Conservation (phyloP, 2,329 filamentous ascomycete species). For the Dothideomycetidae sp. region DNA sequence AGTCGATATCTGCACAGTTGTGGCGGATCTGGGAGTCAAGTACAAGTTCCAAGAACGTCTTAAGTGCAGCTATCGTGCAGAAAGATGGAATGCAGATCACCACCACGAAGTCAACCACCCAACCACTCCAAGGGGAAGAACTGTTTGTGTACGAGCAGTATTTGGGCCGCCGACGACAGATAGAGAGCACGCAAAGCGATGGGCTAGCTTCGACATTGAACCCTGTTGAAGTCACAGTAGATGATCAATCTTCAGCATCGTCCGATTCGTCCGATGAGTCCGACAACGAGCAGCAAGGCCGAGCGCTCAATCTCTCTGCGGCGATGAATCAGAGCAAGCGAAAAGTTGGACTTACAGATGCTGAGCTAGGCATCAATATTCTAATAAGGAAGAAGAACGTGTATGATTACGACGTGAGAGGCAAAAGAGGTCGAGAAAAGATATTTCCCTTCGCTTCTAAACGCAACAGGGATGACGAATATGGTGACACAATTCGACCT, state of each 20-base stretch:
- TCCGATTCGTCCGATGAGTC: slow-evolving; percentile 80
- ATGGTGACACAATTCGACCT: slow-evolving; percentile 81
- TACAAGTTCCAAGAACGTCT: not conserved
- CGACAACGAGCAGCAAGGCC: slow-evolving; percentile 79
- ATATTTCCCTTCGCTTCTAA: slow-evolving; percentile 81
- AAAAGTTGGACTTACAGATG: slow-evolving; percentile 74
- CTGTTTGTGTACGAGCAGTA: slow-evolving; percentile 79
- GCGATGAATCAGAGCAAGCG: slow-evolving; percentile 74
- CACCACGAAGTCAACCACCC: not conserved
- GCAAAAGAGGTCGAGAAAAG: slow-evolving; percentile 81
- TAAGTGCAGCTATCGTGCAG: not conserved
- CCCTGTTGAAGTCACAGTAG: slow-evolving; percentile 39
- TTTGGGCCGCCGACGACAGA: slow-evolving; percentile 72
- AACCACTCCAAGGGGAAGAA: slow-evolving; percentile 56
- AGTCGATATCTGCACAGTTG: not conserved
- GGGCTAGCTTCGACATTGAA: slow-evolving; percentile 53
- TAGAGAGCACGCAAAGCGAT: slow-evolving; percentile 67
- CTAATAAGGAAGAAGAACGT: slow-evolving; percentile 76
- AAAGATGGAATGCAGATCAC: not conserved
- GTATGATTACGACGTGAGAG: slow-evolving; percentile 85
- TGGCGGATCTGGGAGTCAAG: slow-evolving; percentile 3
- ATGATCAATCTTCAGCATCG: slow-evolving; percentile 74
- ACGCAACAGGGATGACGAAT: slow-evolving; percentile 71
- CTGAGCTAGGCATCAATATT: slow-evolving; percentile 83
- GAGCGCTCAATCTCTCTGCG: slow-evolving; percentile 76